A percentile compares a stretch with the other conserved stretches of the same genome.
These are phyloP conservation scores for Endogone sp. DNA, from an alignment of 192 early-diverging fungal species.

Conservation along the genomic window DNA sequence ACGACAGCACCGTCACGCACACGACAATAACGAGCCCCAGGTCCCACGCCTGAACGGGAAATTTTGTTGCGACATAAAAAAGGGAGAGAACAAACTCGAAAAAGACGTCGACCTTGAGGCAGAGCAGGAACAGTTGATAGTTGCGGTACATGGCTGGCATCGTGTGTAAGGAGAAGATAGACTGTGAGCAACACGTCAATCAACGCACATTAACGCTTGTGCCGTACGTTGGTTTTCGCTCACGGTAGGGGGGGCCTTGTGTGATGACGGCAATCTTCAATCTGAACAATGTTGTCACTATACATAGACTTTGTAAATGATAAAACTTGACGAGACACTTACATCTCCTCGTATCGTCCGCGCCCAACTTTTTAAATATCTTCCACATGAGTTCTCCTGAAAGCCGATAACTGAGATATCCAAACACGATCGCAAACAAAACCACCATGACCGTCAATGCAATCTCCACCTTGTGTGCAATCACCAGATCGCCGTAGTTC, in stretches of 20 bases:
- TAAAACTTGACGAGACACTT: background rate
- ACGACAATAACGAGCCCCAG: slow-evolving; percentile 45
- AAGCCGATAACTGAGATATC: background rate
- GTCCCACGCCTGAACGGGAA: slow-evolving; percentile 24
- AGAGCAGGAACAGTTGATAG: slow-evolving; percentile 77
- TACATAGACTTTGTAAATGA: background rate
- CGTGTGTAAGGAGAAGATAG: background rate
- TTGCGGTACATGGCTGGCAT: slow-evolving; percentile 49
- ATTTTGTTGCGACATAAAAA: slow-evolving; percentile 58
- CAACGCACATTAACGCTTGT: too few relatives aligned
- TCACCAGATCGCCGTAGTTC: background rate
- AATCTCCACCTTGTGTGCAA: background rate
- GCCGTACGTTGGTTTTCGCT: too few relatives aligned
- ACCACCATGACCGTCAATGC: background rate
- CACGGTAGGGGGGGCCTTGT: too few relatives aligned
- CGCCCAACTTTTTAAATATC: background rate
- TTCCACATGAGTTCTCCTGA: background rate
- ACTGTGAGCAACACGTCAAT: too few relatives aligned
- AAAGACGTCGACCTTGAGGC: slow-evolving; percentile 80
- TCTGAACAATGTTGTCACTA: background rate
- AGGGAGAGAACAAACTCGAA: slow-evolving; percentile 74
- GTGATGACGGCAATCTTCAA: background rate
- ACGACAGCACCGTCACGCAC: slow-evolving; percentile 51
- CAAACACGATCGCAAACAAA: background rate
- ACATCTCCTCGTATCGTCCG: background rate